Conservation (phyloP, 176 grass and related monocot genomes). For the Melocanna baccifera region DNA sequence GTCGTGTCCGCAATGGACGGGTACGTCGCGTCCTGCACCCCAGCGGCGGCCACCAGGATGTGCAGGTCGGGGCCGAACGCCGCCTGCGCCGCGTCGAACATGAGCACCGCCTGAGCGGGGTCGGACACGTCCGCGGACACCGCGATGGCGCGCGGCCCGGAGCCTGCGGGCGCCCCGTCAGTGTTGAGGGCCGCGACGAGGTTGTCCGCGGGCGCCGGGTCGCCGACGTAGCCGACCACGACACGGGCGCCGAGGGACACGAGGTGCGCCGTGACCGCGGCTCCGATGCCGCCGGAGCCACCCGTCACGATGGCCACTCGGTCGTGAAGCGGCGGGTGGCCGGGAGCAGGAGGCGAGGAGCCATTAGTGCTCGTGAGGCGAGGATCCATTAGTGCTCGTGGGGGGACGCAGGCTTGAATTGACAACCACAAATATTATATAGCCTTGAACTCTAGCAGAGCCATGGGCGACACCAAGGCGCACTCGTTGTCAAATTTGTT, state of each 20-base stretch:
- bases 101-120: conserved; percentile 8
- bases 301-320: conserved; percentile 50
- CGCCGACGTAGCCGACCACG: conserved; percentile 31
- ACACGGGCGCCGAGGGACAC: conserved; percentile 43
- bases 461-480: no score
- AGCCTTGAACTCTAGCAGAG: no score
- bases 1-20: conserved; percentile 39
- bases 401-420: no score
- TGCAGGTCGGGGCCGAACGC: conserved; percentile 40
- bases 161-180: not conserved
- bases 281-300: conserved; percentile 52
- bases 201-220: conserved; percentile 9
- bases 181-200: conserved; percentile 30
- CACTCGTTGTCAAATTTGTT: no score
- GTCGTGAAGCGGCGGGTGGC: conserved; percentile 9
- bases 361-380: not conserved
- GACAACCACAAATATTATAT: no score
- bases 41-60: conserved; percentile 44
- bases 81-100: conserved; percentile 45
- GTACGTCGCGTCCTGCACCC: conserved; percentile 35
- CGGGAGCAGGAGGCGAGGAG: not conserved
- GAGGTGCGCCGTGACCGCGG: conserved; percentile 29
- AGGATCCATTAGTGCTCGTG: no score
- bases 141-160: conserved; percentile 26
- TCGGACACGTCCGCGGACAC: conserved; percentile 49